Base-by-base conservation (phyloP, 306 rosid species). In the Vachellia pachyceras region DNA sequence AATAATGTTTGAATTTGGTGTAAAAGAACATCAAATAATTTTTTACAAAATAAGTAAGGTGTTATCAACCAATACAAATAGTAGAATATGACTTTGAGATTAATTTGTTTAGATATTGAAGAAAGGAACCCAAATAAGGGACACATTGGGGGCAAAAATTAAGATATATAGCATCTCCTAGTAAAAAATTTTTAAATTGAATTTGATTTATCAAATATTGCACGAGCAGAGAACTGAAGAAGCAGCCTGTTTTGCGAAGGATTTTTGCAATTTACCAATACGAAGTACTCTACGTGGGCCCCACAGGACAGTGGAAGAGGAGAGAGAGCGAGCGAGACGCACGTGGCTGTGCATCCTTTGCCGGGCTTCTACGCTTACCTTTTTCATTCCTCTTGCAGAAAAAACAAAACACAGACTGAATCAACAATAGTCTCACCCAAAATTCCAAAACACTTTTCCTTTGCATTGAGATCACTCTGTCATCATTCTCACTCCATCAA, bases 251-350 rank as follows among this genome's bases (percentile, higher is more conserved):
- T 58, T 58, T 20, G 1, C 0, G 10, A n/a, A 55, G 20, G 10
- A 55, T n/a, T n/a, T 55, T 52, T 6, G 23, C 25, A 17, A 18
- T 18, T 52, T 52, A 5, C 25, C 3, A 52, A 52, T 52, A 7
- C 25, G 0, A 55, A 61, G 37, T 11, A 49, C 65, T 46, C 49
- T 60, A 57, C 40, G 58, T 50, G 81, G 57, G 83, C 78, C 39
- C 39, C 85, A 69, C 78, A 81, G 85, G 46, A 83, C 83, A 42
- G 74, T 10, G 74, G 12, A 25, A 42, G 74, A 61, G 83, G 84
- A 80, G 79, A 79, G 88, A 85, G 71, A 12, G 54, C 29, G 84
- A 80, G 79, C 69, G 88, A 85, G 73, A 60, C 61, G 92, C 88
- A 92, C 91, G 91, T 92, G 94, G 88, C 40, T 35, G 68, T 61